These are phyloP conservation scores for Sporothrix curviconia DNA, from an alignment of 2,329 filamentous ascomycete genomes.

Conservation along the genomic window DNA sequence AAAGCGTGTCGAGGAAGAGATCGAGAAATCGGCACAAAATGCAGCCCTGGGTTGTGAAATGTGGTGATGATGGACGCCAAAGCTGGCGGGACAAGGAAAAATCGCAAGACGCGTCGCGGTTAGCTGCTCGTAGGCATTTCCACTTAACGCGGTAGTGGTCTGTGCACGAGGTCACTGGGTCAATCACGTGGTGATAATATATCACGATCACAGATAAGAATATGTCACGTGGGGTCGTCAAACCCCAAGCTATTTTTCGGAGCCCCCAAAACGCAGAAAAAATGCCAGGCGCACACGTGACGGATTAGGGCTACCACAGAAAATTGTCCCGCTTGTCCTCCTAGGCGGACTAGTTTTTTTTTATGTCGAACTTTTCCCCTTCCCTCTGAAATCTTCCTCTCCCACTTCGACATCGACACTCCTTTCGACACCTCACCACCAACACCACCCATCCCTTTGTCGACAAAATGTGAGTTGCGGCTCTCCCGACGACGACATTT, in stretches of 20 bases:
- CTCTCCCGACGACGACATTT: background rate
- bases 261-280: background rate
- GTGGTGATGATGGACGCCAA: background rate
- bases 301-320: constrained; percentile 19
- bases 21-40: background rate
- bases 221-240: background rate
- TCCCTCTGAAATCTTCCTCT: constrained; percentile 3
- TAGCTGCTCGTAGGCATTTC: background rate
- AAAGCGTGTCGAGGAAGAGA: too few relatives aligned
- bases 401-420: constrained; percentile 13
- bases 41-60: background rate
- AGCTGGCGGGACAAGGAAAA: background rate
- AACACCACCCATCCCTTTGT: constrained; percentile 9
- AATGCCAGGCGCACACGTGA: constrained; percentile 13
- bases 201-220: background rate
- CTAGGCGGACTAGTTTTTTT: constrained; percentile 13
- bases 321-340: constrained; percentile 11
- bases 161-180: background rate
- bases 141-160: constrained; percentile 16
- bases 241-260: background rate
- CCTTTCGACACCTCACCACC: constrained; percentile 15
- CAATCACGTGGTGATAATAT: constrained; percentile 4
- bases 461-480: constrained; percentile 17
- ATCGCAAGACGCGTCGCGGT: constrained; percentile 16
- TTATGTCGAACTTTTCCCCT: constrained; percentile 14